phyloP scores from a whole-genome alignment of 179 eudicot species.

The Sideroxylon spinosum region DNA sequence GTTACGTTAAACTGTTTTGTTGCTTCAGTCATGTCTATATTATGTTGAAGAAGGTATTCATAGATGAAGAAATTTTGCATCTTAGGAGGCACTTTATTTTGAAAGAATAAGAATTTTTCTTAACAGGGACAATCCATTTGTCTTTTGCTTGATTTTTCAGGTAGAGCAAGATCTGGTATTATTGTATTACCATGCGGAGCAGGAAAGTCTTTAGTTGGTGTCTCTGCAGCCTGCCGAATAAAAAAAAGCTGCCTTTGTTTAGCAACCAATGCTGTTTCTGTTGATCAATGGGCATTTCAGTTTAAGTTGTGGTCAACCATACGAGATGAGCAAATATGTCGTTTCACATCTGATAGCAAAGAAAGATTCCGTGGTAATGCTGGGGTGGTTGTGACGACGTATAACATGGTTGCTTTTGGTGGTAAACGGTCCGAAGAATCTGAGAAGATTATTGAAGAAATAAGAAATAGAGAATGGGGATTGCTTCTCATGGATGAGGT shows the following conservation, averaged over 20 bases:
- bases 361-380: slow-evolving; percentile 95
- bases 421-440: slow-evolving; percentile 99
- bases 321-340: slow-evolving; percentile 84
- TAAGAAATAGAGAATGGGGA: slow-evolving; percentile 97
- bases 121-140: background rate
- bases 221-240: slow-evolving; percentile 92
- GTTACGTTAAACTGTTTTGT: background rate
- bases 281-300: slow-evolving; percentile 99
- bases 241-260: slow-evolving; percentile 93
- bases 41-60: background rate
- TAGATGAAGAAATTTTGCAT: background rate
- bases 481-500: slow-evolving; percentile 99
- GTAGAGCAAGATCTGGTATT: slow-evolving; percentile 97
- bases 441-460: slow-evolving; percentile 96
- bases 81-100: background rate
- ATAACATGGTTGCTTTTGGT: slow-evolving; percentile 98
- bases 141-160: slow-evolving; percentile 33
- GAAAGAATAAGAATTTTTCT: background rate
- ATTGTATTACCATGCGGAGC: slow-evolving; percentile 99
- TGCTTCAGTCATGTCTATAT: slow-evolving; percentile 5
- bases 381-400: slow-evolving; percentile 96
- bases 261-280: slow-evolving; percentile 99
- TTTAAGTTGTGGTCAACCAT: slow-evolving; percentile 97
- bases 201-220: slow-evolving; percentile 97
- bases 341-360: slow-evolving; percentile 97